Evolutionary conservation across 805 yeast genomes (phyloP).

Genomic region (Lipomyces chichibuensis): DNA sequence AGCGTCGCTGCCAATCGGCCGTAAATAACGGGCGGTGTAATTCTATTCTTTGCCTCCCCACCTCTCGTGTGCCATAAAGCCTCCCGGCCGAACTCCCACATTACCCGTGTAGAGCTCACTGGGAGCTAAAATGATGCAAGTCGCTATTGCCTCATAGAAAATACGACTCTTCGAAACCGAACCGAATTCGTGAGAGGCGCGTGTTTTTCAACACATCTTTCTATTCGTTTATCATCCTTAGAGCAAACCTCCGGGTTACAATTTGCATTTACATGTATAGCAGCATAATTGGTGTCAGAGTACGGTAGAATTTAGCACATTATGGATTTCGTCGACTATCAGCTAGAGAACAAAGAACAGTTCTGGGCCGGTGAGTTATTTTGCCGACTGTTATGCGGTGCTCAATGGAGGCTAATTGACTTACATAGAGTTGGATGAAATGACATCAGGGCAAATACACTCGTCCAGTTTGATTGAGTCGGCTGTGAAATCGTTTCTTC

Average conservation of each 20-base stretch:
- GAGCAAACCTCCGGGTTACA: neutral
- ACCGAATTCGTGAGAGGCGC: neutral
- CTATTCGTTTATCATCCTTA: neutral
- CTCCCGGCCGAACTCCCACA: neutral
- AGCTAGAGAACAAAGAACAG: slow-evolving; percentile 41
- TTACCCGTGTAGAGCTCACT: neutral
- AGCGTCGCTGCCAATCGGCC: neutral
- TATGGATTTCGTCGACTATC: slow-evolving; percentile 42
- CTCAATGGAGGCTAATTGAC: neutral
- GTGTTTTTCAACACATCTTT: neutral
- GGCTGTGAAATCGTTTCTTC: slow-evolving; percentile 38
- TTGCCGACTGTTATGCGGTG: neutral
- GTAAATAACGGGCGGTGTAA: neutral
- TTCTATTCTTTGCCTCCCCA: neutral
- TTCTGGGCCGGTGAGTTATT: slow-evolving; percentile 40
- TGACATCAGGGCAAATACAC: slow-evolving; percentile 52
- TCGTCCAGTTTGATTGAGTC: slow-evolving; percentile 43
- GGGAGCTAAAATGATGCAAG: neutral
- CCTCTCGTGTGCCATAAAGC: neutral
- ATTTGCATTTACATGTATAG: neutral
- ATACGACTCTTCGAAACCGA: neutral
- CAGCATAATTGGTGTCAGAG: neutral
- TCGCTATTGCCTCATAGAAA: neutral
- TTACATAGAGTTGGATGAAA: slow-evolving; percentile 57
- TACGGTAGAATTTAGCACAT: neutral